These are phyloP conservation scores for Daldinia decipiens DNA, from an alignment of 495 filamentous ascomycete species.

Conservation along the genomic window DNA sequence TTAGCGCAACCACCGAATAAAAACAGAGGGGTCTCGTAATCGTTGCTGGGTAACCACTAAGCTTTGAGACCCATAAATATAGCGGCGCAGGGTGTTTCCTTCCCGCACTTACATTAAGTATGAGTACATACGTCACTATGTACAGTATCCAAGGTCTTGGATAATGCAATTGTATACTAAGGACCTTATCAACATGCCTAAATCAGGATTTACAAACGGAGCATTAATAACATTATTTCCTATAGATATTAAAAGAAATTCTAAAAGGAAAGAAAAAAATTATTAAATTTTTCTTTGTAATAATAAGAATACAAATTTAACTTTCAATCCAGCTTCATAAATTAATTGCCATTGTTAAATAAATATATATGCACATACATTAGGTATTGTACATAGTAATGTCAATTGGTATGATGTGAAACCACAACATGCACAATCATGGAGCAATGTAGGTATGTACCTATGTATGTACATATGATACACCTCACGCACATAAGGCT, in stretches of 20 bases:
- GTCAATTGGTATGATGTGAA: background rate
- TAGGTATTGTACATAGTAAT: background rate
- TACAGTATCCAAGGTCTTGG: slow-evolving; percentile 1
- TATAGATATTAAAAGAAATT: background rate
- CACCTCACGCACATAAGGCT: slow-evolving; percentile 4
- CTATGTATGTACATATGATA: slow-evolving; percentile 11
- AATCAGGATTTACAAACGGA: slow-evolving; percentile 1
- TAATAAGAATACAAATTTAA: background rate
- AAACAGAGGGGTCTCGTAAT: slow-evolving; percentile 42
- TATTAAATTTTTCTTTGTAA: no score
- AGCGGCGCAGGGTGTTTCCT: slow-evolving; percentile 13
- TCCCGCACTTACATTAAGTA: slow-evolving; percentile 17
- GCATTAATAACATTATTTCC: background rate
- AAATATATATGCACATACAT: background rate
- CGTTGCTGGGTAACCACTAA: slow-evolving; percentile 42
- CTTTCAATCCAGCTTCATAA: background rate
- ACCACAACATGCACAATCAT: background rate
- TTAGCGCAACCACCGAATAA: slow-evolving; percentile 39
- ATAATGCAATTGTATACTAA: slow-evolving; percentile 6
- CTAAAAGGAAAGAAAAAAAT: no score
- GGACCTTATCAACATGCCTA: background rate
- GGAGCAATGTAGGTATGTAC: background rate
- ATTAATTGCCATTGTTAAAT: background rate
- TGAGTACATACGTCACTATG: slow-evolving; percentile 4
- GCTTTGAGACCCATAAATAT: slow-evolving; percentile 21